phyloP scores from a whole-genome alignment of 1,284 basidiomycete genomes.

The Golubevia sp. region DNA sequence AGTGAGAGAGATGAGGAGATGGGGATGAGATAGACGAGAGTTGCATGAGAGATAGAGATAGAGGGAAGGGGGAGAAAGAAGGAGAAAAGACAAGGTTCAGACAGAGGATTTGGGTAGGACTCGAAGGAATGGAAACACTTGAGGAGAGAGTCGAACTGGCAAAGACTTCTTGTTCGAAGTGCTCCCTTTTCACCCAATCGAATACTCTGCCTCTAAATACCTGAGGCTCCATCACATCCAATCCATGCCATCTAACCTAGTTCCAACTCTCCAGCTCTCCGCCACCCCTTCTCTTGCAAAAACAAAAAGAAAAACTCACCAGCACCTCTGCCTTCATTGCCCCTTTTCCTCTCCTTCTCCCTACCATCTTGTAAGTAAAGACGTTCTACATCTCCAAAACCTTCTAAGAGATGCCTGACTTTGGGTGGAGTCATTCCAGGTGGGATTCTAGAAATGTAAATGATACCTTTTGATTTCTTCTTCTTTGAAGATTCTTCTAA shows the following conservation, averaged over 20 bases:
- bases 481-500: constrained; percentile 24
- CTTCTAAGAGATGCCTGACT: constrained; percentile 73
- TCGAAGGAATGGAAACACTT: too few relatives aligned
- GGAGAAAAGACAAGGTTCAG: not conserved
- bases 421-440: constrained; percentile 99
- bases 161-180: too few relatives aligned
- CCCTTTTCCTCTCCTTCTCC: constrained; percentile 12
- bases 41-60: not conserved
- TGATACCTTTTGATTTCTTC: constrained; percentile 70
- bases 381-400: constrained; percentile 53
- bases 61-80: not conserved
- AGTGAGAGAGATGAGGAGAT: too few relatives aligned
- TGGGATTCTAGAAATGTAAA: constrained; percentile 94
- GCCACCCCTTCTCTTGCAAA: too few relatives aligned
- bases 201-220: too few relatives aligned
- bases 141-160: too few relatives aligned
- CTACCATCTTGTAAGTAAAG: constrained; percentile 52
- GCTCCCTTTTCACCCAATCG: too few relatives aligned
- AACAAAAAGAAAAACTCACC: too few relatives aligned
- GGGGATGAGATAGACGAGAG: too few relatives aligned
- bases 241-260: constrained; percentile 71
- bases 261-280: constrained; percentile 85
- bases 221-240: too few relatives aligned
- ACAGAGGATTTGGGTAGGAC: too few relatives aligned
- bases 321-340: constrained; percentile 62